Evolutionary conservation across 192 early-diverging fungal species (phyloP), one percentile per base, ranked within the genome.

Genomic region (Endogone sp.): DNA sequence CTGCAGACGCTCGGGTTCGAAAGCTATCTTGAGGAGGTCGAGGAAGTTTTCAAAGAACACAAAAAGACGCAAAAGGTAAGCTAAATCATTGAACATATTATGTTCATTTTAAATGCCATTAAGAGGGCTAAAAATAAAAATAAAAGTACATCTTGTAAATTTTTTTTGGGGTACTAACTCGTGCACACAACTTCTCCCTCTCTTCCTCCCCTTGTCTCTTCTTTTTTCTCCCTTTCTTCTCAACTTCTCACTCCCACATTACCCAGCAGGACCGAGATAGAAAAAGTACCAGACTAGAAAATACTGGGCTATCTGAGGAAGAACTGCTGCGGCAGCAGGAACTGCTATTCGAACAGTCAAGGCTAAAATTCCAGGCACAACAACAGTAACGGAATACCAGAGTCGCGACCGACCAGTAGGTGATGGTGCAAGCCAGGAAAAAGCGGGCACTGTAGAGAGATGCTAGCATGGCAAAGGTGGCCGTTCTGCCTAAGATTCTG

Each of bases 1-100:
- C 82, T 99, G 56, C 86, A 93, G 76, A 90, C 88, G 57, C 82
- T 99, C 27, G 97, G 95, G 2, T 99, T 99, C 76, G 96, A 95
- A 58, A 90, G 88, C 56, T 99, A 97, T 75, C 81, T 96, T 6
- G 72, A 76, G 32, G 94, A 99, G 74, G 92, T 96, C 21, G 84
- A 93, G 63, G 94, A 91, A 37, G 92, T 94, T 3, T 88, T 90
- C 26, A 88, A 92, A 58, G 96, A 98, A 66, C 94, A 99, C 76
- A 89, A 90, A 60, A 90, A 93, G 71, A 82, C 90, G 70, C 87
- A 92, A 69, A 94, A 91, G 85, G 89, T 89, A 67, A 54, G 59
- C 20, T 60, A 20, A 60, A 13, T 56, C 55, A n/a, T n/a, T 56
- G 55, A 56, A 56, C 55, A n/a, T 56, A 11, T 56, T 56, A n/a